Evolutionary conservation across 176 grass and related monocot species (phyloP).

Genomic region (Puya raimondii): DNA sequence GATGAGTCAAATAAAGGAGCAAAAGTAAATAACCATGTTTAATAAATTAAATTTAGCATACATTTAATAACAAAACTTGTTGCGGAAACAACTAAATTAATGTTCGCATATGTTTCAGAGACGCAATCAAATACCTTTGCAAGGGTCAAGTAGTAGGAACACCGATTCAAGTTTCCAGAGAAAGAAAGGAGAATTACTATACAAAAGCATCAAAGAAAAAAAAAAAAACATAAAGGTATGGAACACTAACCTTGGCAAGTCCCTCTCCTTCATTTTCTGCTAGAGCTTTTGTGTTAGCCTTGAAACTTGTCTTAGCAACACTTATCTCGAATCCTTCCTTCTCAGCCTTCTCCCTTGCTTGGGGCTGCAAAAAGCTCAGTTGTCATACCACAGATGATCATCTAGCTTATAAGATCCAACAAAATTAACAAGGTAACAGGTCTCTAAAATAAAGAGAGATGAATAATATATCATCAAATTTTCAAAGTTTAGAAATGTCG

Average conservation of each 20-base stretch:
- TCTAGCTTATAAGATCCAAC: neutral
- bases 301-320: conserved; percentile 95
- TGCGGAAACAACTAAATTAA: no score
- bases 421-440: neutral
- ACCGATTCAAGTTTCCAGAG: neutral
- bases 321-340: conserved; percentile 74
- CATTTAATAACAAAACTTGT: neutral
- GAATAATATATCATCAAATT: neutral
- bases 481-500: no score
- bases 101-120: no score
- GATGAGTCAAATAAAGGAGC: neutral
- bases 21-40: neutral
- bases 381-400: neutral
- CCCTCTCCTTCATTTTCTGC: conserved; percentile 98
- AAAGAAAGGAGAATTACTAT: neutral
- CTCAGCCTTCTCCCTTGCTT: conserved; percentile 88
- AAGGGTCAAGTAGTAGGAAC: neutral
- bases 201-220: neutral
- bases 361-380: conserved; percentile 52
- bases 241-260: conserved; percentile 58
- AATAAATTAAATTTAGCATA: neutral
- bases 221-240: neutral
- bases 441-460: neutral
- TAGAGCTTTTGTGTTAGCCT: conserved; percentile 97
- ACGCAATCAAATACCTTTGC: neutral